phyloP scores from a whole-genome alignment of 768 basidiomycete species.

The Trametes elegans region DNA sequence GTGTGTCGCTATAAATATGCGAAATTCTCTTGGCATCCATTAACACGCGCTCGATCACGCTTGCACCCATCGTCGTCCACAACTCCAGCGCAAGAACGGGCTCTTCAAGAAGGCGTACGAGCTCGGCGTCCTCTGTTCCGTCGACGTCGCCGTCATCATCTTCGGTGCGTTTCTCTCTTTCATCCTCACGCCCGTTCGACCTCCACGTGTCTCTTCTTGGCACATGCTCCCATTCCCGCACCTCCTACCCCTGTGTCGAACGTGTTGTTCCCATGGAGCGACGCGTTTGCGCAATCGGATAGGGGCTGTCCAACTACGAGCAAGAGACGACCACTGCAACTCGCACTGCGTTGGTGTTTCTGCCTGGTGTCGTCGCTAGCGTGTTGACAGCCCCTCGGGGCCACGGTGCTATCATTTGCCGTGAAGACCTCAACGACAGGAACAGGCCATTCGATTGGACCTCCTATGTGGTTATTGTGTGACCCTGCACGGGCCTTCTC shows the following conservation, averaged over 20 bases:
- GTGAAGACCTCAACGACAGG: no score
- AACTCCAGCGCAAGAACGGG: conserved; percentile 75
- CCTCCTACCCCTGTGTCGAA: background rate
- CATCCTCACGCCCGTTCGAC: conserved; percentile 12
- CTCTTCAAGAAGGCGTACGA: conserved; percentile 92
- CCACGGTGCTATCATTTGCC: no score
- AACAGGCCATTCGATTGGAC: no score
- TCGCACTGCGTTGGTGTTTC: no score
- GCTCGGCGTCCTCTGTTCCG: conserved; percentile 86
- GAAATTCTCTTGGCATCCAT: conserved; percentile 54
- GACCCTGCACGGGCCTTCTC: no score
- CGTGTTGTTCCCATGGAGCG: background rate
- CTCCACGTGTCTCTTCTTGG: background rate
- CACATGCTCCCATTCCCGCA: background rate
- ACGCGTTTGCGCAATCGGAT: no score
- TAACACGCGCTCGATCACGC: conserved; percentile 34
- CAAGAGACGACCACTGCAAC: no score
- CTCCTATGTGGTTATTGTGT: no score
- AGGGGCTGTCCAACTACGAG: no score
- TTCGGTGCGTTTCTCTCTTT: conserved; percentile 53
- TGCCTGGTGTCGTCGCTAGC: no score
- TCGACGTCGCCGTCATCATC: conserved; percentile 86
- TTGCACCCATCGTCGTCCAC: conserved; percentile 16
- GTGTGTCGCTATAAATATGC: conserved; percentile 43
- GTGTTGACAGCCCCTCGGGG: no score